These are phyloP conservation scores for Magnolia sinica DNA, from an alignment of 164 flowering plant species.

Conservation along the genomic window DNA sequence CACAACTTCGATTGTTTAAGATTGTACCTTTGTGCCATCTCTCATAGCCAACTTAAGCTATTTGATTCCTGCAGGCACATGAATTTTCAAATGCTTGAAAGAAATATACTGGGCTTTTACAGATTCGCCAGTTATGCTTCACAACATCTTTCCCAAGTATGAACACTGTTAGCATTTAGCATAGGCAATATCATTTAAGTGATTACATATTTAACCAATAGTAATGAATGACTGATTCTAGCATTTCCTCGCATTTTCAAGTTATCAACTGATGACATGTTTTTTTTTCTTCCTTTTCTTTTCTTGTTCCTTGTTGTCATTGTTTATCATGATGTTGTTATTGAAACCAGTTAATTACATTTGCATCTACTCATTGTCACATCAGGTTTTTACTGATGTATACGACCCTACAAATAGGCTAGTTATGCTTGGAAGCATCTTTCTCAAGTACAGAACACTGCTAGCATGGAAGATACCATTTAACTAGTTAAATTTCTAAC, in stretches of 20 bases:
- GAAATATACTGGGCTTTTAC: conserved; percentile 42
- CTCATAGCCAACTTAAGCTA: conserved; percentile 37
- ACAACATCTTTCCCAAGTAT: conserved; percentile 47
- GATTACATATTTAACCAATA: neutral
- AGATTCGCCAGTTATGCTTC: conserved; percentile 32
- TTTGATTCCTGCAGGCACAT: conserved; percentile 99
- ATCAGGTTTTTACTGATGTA: too few species aligned
- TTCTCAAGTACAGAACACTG: too few species aligned
- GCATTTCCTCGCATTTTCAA: neutral
- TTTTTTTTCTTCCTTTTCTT: too few species aligned
- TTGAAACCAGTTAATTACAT: too few species aligned
- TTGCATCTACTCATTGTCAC: too few species aligned
- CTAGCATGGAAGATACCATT: too few species aligned
- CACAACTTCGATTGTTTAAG: neutral
- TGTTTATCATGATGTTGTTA: too few species aligned
- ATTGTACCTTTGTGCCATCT: neutral
- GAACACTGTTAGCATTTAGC: conserved; percentile 13
- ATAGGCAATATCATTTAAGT: neutral
- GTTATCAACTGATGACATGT: neutral
- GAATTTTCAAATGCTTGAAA: conserved; percentile 47
- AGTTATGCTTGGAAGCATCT: too few species aligned
- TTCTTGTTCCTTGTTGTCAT: neutral
- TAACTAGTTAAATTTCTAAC: too few species aligned
- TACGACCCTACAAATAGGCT: too few species aligned
- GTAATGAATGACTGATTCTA: neutral